phyloP scores from a whole-genome alignment of 495 filamentous ascomycete genomes.

The Cetradonia linearis region DNA sequence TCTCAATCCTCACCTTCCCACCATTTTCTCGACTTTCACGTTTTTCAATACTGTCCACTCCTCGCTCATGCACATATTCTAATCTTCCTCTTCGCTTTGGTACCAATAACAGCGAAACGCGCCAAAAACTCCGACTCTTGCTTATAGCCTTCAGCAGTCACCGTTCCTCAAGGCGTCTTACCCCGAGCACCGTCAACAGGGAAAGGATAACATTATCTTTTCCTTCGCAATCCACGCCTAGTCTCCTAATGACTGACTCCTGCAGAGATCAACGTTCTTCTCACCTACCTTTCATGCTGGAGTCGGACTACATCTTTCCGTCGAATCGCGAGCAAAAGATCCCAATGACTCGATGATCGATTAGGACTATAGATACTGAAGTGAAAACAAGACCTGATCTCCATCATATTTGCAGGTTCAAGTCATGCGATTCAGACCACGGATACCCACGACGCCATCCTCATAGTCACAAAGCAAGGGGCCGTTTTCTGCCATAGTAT shows the following conservation, averaged over 20 bases:
- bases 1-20: background rate
- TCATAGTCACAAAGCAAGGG: constrained; percentile 20
- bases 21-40: background rate
- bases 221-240: background rate
- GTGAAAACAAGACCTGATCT: background rate
- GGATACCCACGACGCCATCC: constrained; percentile 15
- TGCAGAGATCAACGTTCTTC: background rate
- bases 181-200: background rate
- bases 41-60: background rate
- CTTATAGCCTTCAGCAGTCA: constrained; percentile 2
- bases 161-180: background rate
- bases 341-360: constrained; percentile 1
- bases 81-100: background rate
- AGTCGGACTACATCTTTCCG: background rate
- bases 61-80: background rate
- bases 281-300: background rate
- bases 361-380: background rate
- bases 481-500: constrained; percentile 73
- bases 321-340: background rate
- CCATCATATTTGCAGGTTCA: background rate
- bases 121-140: constrained; percentile 8
- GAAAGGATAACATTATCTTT: background rate
- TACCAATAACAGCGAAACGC: background rate
- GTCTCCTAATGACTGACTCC: constrained; percentile 8
- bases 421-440: constrained; percentile 46